Percentiles rank a stretch among this genome's conserved stretches.
These are phyloP conservation scores for Cardamine chenopodiifolia DNA, from an alignment of 345 rosid genomes.

Conservation along the genomic window DNA sequence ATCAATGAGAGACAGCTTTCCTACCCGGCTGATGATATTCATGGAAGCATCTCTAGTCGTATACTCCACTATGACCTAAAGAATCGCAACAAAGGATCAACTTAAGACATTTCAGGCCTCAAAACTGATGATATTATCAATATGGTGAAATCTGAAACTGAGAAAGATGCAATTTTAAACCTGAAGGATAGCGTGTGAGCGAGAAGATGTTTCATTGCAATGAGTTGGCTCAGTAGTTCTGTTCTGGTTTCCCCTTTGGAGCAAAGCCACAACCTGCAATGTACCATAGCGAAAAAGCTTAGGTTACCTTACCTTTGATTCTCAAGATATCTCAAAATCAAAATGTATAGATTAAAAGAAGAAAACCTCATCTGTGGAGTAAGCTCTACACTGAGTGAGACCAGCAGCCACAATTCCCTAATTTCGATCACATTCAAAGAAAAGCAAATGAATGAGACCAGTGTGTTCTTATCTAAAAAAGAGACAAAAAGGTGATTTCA, in stretches of 20 bases:
- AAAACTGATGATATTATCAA: not conserved
- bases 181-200: conserved; percentile 98
- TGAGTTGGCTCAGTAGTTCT: conserved; percentile 97
- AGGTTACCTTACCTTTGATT: not conserved
- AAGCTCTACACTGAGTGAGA: conserved; percentile 92
- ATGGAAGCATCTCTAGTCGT: conserved; percentile 65
- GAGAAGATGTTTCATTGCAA: conserved; percentile 90
- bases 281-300: not conserved
- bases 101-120: not conserved
- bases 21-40: conserved; percentile 65
- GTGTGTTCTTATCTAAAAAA: conserved; percentile 8
- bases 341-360: conserved; percentile 10
- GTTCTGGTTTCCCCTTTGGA: conserved; percentile 87
- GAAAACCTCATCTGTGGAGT: conserved; percentile 85
- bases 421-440: conserved; percentile 13
- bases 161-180: conserved; percentile 37
- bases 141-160: not conserved
- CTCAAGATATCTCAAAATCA: not conserved
- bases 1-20: conserved; percentile 90
- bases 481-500: not conserved
- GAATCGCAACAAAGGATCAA: conserved; percentile 23
- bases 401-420: conserved; percentile 97
- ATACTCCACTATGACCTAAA: conserved; percentile 79
- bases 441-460: conserved; percentile 24
- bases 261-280: conserved; percentile 86